Evolutionary conservation across 176 grass and related monocot species (phyloP).

Genomic region (Otatea glauca): DNA sequence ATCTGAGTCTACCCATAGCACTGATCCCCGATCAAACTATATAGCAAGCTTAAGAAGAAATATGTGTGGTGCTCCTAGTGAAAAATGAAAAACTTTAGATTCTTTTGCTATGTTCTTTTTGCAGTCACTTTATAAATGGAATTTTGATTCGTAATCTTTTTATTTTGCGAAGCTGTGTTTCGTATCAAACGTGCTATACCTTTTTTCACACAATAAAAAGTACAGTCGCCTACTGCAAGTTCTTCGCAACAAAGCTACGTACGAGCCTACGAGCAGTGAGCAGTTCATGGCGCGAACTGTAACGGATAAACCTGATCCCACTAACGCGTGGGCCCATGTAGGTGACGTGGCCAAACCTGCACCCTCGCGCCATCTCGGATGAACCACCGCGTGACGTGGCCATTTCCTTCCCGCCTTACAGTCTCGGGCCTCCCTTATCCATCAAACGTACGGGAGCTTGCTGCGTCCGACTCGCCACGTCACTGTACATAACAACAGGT

Average conservation of each 20-base stretch:
- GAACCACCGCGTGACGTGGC: conserved; percentile 19
- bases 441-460: background rate
- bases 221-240: too few species aligned
- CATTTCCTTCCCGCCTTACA: background rate
- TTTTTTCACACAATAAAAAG: too few species aligned
- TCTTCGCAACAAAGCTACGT: too few species aligned
- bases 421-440: background rate
- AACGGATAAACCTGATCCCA: background rate
- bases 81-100: too few species aligned
- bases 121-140: background rate
- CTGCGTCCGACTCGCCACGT: background rate
- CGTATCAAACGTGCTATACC: too few species aligned
- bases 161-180: too few species aligned
- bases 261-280: too few species aligned
- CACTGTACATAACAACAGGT: background rate
- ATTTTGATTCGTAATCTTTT: background rate
- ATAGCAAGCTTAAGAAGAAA: too few species aligned
- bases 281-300: background rate
- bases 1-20: too few species aligned
- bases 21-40: too few species aligned
- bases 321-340: background rate
- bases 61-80: too few species aligned
- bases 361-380: conserved; percentile 11
- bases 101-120: background rate
- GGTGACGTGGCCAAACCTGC: conserved; percentile 13